Evolutionary conservation across 805 yeast species (phyloP).

Genomic region (Yamadazyma akitaensis): DNA sequence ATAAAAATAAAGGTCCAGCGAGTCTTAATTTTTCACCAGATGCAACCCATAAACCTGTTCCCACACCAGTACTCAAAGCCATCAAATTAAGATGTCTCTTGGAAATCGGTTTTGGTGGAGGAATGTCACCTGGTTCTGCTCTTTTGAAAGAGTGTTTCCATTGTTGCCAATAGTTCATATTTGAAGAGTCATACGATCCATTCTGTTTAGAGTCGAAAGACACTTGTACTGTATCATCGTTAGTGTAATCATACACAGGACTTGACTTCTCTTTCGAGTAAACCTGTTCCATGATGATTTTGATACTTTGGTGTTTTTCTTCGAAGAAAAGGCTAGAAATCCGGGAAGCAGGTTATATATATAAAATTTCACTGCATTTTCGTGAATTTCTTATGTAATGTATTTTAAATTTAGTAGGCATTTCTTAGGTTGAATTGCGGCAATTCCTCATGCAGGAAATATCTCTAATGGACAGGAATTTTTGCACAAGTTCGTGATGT

Average conservation of each 20-base stretch:
- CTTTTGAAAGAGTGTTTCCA: slow-evolving; percentile 29
- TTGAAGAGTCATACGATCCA: background rate
- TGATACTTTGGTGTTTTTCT: no score
- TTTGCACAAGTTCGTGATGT: background rate
- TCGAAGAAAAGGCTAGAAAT: background rate
- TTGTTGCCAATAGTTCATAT: slow-evolving; percentile 17
- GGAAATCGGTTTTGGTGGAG: slow-evolving; percentile 18
- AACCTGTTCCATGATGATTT: slow-evolving; percentile 3
- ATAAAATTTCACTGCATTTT: background rate
- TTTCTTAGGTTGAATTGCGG: slow-evolving; percentile 1
- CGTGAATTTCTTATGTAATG: no score
- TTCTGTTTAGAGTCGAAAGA: background rate
- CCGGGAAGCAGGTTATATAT: background rate
- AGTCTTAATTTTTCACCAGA: slow-evolving; percentile 32
- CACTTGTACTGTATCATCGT: slow-evolving; percentile 11
- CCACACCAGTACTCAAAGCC: slow-evolving; percentile 37
- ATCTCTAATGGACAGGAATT: background rate
- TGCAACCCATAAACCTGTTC: slow-evolving; percentile 44
- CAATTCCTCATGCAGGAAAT: background rate
- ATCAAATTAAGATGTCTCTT: slow-evolving; percentile 28
- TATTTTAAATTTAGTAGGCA: background rate
- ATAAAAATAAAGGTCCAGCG: slow-evolving; percentile 37
- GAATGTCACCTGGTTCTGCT: slow-evolving; percentile 17
- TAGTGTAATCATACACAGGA: slow-evolving; percentile 6
- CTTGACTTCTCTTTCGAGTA: slow-evolving; percentile 1